These are phyloP conservation scores for Psilocybe subaeruginosa DNA, from an alignment of 768 basidiomycete species.

Conservation along the genomic window DNA sequence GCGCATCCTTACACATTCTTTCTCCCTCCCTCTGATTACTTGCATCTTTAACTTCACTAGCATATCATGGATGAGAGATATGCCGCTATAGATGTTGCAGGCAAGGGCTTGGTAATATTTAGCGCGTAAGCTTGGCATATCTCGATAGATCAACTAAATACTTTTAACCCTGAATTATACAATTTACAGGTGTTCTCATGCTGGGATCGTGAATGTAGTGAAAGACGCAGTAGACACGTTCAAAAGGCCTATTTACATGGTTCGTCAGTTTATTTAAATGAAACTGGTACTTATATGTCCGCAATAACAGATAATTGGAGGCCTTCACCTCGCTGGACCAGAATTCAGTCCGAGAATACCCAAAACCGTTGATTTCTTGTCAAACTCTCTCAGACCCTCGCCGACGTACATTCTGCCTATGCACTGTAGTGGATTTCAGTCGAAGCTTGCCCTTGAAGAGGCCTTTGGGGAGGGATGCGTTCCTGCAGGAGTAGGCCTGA, in stretches of 20 bases:
- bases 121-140: slow-evolving; percentile 62
- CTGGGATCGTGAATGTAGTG: slow-evolving; percentile 85
- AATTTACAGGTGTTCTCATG: slow-evolving; percentile 54
- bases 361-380: slow-evolving; percentile 73
- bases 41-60: slow-evolving; percentile 35
- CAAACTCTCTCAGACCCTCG: slow-evolving; percentile 57
- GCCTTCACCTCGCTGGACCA: slow-evolving; percentile 79
- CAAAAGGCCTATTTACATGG: slow-evolving; percentile 77
- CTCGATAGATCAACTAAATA: background rate
- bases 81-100: slow-evolving; percentile 73
- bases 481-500: slow-evolving; percentile 75
- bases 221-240: slow-evolving; percentile 68
- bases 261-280: slow-evolving; percentile 21
- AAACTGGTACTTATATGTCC: background rate
- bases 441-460: slow-evolving; percentile 68
- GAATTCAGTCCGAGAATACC: slow-evolving; percentile 65
- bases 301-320: slow-evolving; percentile 66
- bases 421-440: slow-evolving; percentile 85
- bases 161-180: background rate
- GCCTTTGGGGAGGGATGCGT: slow-evolving; percentile 79
- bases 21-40: background rate
- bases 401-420: slow-evolving; percentile 79
- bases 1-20: background rate
- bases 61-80: slow-evolving; percentile 86
- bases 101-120: slow-evolving; percentile 82